Conservation (phyloP, 257 asterid species). For the Ligustrum vulgare region DNA sequence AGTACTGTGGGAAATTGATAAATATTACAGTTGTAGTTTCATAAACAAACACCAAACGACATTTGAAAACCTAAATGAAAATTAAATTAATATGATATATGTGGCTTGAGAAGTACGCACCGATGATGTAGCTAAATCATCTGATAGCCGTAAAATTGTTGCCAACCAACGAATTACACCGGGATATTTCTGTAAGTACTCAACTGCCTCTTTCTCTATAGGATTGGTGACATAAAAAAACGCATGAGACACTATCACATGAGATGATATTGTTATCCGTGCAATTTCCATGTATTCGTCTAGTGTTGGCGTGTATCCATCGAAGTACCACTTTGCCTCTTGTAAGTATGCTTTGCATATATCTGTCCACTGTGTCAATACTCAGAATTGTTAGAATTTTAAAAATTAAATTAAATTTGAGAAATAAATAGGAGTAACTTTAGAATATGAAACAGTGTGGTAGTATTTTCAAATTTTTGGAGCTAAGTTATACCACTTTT, state of each 20-base stretch:
- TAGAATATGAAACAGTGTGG: too few species aligned
- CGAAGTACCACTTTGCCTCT: constrained; percentile 38
- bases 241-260: constrained; percentile 1
- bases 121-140: constrained; percentile 40
- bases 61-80: too few species aligned
- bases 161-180: constrained; percentile 28
- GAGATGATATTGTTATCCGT: constrained; percentile 28
- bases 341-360: constrained; percentile 22
- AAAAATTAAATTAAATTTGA: too few species aligned
- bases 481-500: too few species aligned
- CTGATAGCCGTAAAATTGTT: constrained; percentile 18
- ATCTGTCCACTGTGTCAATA: constrained; percentile 1
- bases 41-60: too few species aligned
- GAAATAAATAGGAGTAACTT: too few species aligned
- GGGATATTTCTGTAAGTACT: constrained; percentile 18
- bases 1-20: too few species aligned
- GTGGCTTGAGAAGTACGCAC: constrained; percentile 16
- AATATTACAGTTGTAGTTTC: too few species aligned
- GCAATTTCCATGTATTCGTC: constrained; percentile 32
- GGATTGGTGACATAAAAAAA: constrained; percentile 29
- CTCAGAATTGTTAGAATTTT: too few species aligned
- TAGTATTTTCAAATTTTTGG: too few species aligned
- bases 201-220: constrained; percentile 22
- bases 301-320: not conserved
- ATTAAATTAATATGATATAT: too few species aligned